These are phyloP conservation scores for Exobasidium cylindrosporum DNA, from an alignment of 1,284 basidiomycete genomes.

Conservation along the genomic window DNA sequence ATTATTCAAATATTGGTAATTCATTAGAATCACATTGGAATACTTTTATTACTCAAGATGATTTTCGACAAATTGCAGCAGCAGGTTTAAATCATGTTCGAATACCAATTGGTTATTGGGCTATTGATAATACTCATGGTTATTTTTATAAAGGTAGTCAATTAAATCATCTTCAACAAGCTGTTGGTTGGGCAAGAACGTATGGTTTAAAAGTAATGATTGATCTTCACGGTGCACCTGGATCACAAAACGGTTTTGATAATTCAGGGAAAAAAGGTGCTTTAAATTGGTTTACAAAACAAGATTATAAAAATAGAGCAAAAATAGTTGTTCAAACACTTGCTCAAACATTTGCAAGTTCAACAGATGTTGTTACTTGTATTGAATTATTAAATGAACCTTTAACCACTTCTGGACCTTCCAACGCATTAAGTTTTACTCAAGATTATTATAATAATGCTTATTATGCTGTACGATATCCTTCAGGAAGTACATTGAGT, in stretches of 20 bases:
- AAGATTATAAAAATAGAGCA: conserved; percentile 69
- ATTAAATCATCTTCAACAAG: conserved; percentile 60
- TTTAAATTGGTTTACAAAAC: conserved; percentile 70
- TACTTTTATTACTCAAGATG: conserved; percentile 74
- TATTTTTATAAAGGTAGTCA: conserved; percentile 85
- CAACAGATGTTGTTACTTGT: conserved; percentile 35
- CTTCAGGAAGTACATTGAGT: conserved; percentile 20
- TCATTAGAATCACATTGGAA: conserved; percentile 65
- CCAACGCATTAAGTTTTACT: conserved; percentile 25
- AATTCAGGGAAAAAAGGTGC: conserved; percentile 23
- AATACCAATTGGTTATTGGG: conserved; percentile 88
- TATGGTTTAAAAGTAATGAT: conserved; percentile 76
- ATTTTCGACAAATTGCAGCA: conserved; percentile 65
- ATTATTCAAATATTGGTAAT: conserved; percentile 59
- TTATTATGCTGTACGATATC: conserved; percentile 42
- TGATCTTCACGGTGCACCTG: conserved; percentile 63
- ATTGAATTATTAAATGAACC: conserved; percentile 52
- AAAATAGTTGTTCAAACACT: conserved; percentile 65
- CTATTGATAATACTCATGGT: conserved; percentile 73
- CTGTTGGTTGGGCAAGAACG: conserved; percentile 73
- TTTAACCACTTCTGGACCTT: conserved; percentile 12
- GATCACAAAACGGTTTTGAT: conserved; percentile 65
- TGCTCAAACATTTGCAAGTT: conserved; percentile 35
- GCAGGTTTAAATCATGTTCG: conserved; percentile 74
- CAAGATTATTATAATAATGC: conserved; percentile 36